Percentiles rank a stretch among this genome's conserved stretches.
Conservation (phyloP, 2,329 filamentous ascomycete genomes). For the Knoxdaviesia proteae region DNA sequence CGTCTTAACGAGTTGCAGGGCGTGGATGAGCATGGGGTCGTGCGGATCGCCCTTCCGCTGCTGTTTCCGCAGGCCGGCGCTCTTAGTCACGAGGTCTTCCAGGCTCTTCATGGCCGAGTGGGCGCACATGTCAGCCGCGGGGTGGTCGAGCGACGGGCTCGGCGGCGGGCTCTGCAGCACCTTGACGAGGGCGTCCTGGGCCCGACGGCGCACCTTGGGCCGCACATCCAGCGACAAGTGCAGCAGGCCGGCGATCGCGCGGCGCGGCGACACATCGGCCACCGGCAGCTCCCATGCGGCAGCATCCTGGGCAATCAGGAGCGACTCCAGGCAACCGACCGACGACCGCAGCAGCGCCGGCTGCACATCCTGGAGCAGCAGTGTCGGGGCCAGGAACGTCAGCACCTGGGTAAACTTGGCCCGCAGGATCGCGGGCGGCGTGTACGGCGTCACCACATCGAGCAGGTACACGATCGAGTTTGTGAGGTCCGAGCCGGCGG, state of each 20-base stretch:
- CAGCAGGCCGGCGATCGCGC: slow-evolving; percentile 71
- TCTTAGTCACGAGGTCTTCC: slow-evolving; percentile 47
- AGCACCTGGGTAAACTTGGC: slow-evolving; percentile 93
- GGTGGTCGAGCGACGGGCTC: slow-evolving; percentile 81
- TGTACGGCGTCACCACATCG: slow-evolving; percentile 71
- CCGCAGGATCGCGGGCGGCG: slow-evolving; percentile 69
- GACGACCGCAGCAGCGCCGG: slow-evolving; percentile 70
- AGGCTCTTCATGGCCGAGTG: slow-evolving; percentile 71
- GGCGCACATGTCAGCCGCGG: slow-evolving; percentile 88
- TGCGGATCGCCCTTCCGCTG: slow-evolving; percentile 41
- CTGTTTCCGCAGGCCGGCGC: slow-evolving; percentile 38
- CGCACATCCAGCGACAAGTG: slow-evolving; percentile 68
- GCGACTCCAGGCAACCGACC: slow-evolving; percentile 82
- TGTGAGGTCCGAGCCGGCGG: slow-evolving; percentile 62
- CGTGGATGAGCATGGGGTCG: slow-evolving; percentile 75
- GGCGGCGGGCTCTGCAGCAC: slow-evolving; percentile 73
- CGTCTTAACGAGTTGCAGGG: slow-evolving; percentile 78
- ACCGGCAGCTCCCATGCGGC: slow-evolving; percentile 73
- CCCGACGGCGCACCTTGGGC: slow-evolving; percentile 84
- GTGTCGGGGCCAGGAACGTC: slow-evolving; percentile 61
- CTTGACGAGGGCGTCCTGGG: slow-evolving; percentile 70
- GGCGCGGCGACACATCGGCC: slow-evolving; percentile 63
- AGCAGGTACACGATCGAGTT: slow-evolving; percentile 86
- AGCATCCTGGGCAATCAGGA: slow-evolving; percentile 74
- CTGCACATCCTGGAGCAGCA: slow-evolving; percentile 64